A percentile compares a stretch with the other conserved stretches of the same genome.
phyloP scores from a whole-genome alignment of 768 basidiomycete genomes.

The Lactarius trivialis region DNA sequence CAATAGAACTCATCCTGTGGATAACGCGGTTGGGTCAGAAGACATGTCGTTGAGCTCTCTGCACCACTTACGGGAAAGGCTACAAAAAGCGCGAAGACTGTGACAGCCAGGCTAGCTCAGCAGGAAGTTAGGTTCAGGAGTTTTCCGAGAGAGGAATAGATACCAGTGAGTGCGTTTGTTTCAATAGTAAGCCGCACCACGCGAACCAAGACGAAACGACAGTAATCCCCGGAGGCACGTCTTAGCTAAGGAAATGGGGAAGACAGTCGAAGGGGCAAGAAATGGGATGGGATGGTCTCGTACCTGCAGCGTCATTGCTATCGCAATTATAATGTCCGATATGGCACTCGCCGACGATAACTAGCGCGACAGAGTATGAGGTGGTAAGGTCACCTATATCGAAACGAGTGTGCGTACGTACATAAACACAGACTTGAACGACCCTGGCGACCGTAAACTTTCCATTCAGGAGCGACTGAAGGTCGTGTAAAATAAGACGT shows the following conservation, averaged over 20 bases:
- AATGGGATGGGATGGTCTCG: neutral
- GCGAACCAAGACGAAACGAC: constrained; percentile 19
- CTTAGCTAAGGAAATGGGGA: neutral
- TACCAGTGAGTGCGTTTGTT: constrained; percentile 25
- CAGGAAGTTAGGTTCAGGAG: neutral
- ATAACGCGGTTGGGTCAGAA: neutral
- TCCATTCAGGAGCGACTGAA: neutral
- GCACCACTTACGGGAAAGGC: constrained; percentile 7
- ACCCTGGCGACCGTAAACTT: constrained; percentile 1
- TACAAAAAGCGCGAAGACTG: constrained; percentile 3
- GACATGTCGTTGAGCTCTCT: too few relatives aligned
- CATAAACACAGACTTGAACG: too few relatives aligned
- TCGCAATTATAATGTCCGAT: constrained; percentile 13
- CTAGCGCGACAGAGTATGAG: neutral
- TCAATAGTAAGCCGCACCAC: constrained; percentile 27
- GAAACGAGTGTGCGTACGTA: neutral
- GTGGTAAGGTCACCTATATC: neutral
- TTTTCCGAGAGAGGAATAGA: neutral
- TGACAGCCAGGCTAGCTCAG: constrained; percentile 5
- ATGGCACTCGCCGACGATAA: constrained; percentile 7
- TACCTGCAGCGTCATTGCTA: constrained; percentile 6
- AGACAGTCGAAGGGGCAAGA: neutral
- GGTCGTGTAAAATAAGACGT: too few relatives aligned
- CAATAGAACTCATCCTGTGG: constrained; percentile 14
- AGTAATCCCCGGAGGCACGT: neutral